Evolutionary conservation across 192 early-diverging fungal species (phyloP).

Genomic region (Backusella circina): DNA sequence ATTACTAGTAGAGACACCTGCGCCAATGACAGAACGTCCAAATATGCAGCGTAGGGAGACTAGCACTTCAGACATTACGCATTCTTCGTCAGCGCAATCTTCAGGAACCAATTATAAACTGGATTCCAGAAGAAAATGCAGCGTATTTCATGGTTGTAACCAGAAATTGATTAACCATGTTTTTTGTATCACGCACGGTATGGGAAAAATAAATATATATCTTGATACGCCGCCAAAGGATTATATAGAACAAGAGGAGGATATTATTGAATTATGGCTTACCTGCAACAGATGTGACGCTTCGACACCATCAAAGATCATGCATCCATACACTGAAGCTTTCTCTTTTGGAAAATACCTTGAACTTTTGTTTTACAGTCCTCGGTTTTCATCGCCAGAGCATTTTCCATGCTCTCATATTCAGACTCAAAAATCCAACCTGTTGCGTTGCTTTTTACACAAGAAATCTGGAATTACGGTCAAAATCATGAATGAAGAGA

Average conservation of each 20-base stretch:
- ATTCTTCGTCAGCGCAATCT: not conserved
- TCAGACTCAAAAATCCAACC: slow-evolving; percentile 39
- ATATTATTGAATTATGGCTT: slow-evolving; percentile 79
- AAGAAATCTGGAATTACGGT: slow-evolving; percentile 63
- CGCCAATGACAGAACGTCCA: not conserved
- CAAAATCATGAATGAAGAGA: slow-evolving; percentile 63
- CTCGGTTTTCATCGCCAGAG: slow-evolving; percentile 46
- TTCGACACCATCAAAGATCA: slow-evolving; percentile 54
- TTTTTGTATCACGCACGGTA: slow-evolving; percentile 53
- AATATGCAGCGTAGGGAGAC: not conserved
- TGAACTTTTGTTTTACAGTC: slow-evolving; percentile 79
- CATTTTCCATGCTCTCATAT: slow-evolving; percentile 57
- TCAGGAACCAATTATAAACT: not conserved
- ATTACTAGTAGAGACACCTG: not conserved
- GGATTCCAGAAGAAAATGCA: not conserved
- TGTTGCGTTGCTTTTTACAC: slow-evolving; percentile 65
- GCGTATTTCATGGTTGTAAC: slow-evolving; percentile 28
- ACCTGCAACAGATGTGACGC: slow-evolving; percentile 69
- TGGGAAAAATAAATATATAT: slow-evolving; percentile 43
- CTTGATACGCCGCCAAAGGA: slow-evolving; percentile 24
- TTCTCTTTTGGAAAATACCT: slow-evolving; percentile 96
- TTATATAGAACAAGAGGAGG: slow-evolving; percentile 49
- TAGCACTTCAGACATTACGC: not conserved
- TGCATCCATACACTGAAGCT: slow-evolving; percentile 71
- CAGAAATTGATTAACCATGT: slow-evolving; percentile 49